These are phyloP conservation scores for Lumnitzera littorea DNA, from an alignment of 345 rosid genomes.

Conservation along the genomic window DNA sequence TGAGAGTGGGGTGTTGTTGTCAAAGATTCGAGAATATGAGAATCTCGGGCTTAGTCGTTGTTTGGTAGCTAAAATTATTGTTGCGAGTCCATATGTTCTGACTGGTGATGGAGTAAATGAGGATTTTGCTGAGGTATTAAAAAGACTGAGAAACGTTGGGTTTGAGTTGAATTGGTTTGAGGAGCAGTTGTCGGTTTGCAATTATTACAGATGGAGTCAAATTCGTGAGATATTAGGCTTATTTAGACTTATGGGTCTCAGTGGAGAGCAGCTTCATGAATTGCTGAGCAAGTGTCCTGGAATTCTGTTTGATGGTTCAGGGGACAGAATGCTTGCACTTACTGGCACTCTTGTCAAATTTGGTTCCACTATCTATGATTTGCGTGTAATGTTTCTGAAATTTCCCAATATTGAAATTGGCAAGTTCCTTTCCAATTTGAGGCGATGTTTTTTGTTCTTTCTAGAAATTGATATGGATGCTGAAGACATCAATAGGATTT, in stretches of 20 bases:
- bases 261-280: slow-evolving; percentile 31
- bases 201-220: slow-evolving; percentile 48
- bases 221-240: slow-evolving; percentile 36
- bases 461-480: slow-evolving; percentile 49
- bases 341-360: slow-evolving; percentile 49
- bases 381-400: slow-evolving; percentile 37
- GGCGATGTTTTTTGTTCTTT: slow-evolving; percentile 36
- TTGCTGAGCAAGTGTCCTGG: slow-evolving; percentile 47
- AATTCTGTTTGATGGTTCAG: slow-evolving; percentile 51
- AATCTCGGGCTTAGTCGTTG: slow-evolving; percentile 45
- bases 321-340: slow-evolving; percentile 28
- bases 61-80: slow-evolving; percentile 35
- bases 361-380: slow-evolving; percentile 37
- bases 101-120: slow-evolving; percentile 33
- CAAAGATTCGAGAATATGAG: slow-evolving; percentile 50
- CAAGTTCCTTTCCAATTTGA: slow-evolving; percentile 47
- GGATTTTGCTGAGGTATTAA: slow-evolving; percentile 43
- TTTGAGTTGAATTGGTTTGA: slow-evolving; percentile 45
- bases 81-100: slow-evolving; percentile 44
- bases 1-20: slow-evolving; percentile 37
- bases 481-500: slow-evolving; percentile 37
- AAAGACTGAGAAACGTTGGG: slow-evolving; percentile 36
- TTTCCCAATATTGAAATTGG: slow-evolving; percentile 41
- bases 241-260: slow-evolving; percentile 27
- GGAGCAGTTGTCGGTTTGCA: slow-evolving; percentile 26